A percentile compares a stretch with the other conserved stretches of the same genome.
Evolutionary conservation across 805 yeast species (phyloP).

Genomic region (Phaffomyces thermotolerans): DNA sequence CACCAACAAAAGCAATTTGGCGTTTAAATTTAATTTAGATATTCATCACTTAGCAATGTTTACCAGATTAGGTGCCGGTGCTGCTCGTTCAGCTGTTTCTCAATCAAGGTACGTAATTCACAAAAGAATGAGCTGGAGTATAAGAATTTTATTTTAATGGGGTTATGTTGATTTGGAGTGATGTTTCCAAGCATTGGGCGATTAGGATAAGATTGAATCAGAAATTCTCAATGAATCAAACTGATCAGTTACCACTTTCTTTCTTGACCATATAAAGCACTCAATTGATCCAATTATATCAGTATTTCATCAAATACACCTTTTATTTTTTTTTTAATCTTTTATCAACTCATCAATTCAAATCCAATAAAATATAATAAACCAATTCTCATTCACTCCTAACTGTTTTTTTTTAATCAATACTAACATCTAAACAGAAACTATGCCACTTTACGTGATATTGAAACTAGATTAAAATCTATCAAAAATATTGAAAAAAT

Average conservation of each 20-base stretch:
- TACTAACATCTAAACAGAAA: conserved; percentile 43
- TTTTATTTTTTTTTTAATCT: too few species aligned
- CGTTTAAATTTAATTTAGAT: conserved; percentile 1
- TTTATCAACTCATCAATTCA: too few species aligned
- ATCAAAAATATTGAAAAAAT: conserved; percentile 98
- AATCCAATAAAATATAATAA: too few species aligned
- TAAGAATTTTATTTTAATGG: not conserved
- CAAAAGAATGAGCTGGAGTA: not conserved
- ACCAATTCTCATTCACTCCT: too few species aligned
- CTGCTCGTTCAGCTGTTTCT: conserved; percentile 26
- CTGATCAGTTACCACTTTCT: not conserved
- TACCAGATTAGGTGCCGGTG: conserved; percentile 25
- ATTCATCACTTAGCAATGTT: conserved; percentile 15
- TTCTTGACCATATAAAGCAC: not conserved
- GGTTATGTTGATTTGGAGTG: not conserved
- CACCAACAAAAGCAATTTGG: conserved; percentile 1
- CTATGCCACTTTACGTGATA: conserved; percentile 98
- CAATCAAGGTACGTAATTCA: conserved; percentile 22
- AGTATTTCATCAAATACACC: too few species aligned
- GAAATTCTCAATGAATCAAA: not conserved
- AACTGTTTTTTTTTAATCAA: too few species aligned
- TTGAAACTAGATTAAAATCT: conserved; percentile 95
- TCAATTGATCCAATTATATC: not conserved
- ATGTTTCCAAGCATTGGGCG: not conserved
- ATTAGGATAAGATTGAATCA: not conserved